Percentiles rank a stretch among this genome's conserved stretches.
phyloP scores from a whole-genome alignment of 345 rosid species.

The Brassica rapa region DNA sequence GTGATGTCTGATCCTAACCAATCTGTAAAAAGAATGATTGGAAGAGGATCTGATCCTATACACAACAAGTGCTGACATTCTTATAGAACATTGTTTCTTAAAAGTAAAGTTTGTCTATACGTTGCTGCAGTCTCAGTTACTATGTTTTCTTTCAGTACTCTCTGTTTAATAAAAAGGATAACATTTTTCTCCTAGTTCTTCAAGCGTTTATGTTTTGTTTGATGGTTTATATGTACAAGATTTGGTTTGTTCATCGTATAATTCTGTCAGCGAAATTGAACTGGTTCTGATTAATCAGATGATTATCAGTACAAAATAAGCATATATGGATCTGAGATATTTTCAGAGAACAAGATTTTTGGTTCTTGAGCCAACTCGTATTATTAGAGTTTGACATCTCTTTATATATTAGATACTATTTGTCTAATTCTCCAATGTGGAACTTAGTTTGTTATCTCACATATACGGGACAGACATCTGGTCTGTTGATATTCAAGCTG shows the following conservation, averaged over 20 bases:
- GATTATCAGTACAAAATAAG: background rate
- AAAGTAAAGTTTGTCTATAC: conserved; percentile 11
- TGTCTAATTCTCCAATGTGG: too few species aligned
- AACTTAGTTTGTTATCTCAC: too few species aligned
- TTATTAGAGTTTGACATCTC: too few species aligned
- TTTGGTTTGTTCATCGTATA: conserved; percentile 8
- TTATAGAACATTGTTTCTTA: background rate
- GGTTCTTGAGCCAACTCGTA: conserved; percentile 4
- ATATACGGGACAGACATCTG: too few species aligned
- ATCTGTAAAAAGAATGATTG: conserved; percentile 64
- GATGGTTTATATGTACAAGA: background rate
- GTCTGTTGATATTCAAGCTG: too few species aligned
- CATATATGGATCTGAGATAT: background rate
- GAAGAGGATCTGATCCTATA: conserved; percentile 86
- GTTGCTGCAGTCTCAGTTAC: background rate
- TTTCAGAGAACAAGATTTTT: background rate
- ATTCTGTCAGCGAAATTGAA: background rate
- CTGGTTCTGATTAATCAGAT: conserved; percentile 10
- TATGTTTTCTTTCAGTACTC: background rate
- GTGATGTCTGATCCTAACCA: conserved; percentile 56
- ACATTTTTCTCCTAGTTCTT: conserved; percentile 22
- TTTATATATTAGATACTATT: too few species aligned
- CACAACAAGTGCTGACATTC: conserved; percentile 67
- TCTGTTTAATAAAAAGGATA: conserved; percentile 7
- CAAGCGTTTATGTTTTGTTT: background rate